A percentile compares a stretch with the other conserved stretches of the same genome.
Evolutionary conservation across 1,139 yeast species (phyloP).

Genomic region (Schizosaccharomyces versatilis): DNA sequence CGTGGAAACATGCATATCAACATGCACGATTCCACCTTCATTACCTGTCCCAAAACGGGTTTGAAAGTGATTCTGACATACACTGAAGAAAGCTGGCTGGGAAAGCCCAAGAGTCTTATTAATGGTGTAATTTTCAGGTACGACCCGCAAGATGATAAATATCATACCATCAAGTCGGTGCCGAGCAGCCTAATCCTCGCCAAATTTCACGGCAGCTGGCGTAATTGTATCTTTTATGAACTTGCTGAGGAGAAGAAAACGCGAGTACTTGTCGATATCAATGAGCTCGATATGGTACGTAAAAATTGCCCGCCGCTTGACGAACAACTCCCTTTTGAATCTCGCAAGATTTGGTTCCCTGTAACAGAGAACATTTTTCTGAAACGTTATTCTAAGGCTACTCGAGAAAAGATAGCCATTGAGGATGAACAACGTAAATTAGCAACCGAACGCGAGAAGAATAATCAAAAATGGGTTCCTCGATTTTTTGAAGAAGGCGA

Average conservation of each 20-base stretch:
- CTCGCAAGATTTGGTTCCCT: constrained; percentile 47
- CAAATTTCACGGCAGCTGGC: constrained; percentile 9
- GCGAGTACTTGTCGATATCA: constrained; percentile 8
- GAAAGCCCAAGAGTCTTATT: constrained; percentile 26
- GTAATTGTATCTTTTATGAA: constrained; percentile 5
- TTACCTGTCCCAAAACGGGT: constrained; percentile 20
- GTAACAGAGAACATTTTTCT: constrained; percentile 46
- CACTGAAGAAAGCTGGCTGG: constrained; percentile 68
- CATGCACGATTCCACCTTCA: constrained; percentile 48
- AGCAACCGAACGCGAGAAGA: constrained; percentile 33
- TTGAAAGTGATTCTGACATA: constrained; percentile 39
- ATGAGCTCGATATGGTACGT: constrained; percentile 4
- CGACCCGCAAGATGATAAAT: constrained; percentile 28
- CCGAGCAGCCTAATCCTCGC: constrained; percentile 7
- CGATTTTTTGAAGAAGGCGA: constrained; percentile 4
- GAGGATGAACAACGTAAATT: constrained; percentile 47
- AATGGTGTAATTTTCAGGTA: constrained; percentile 38
- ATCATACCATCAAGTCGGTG: constrained; percentile 29
- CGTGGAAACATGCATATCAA: constrained; percentile 44
- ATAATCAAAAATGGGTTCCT: constrained; percentile 14
- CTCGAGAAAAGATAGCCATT: constrained; percentile 36
- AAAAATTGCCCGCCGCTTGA: constrained; percentile 26
- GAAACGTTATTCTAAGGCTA: constrained; percentile 39
- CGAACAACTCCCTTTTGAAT: constrained; percentile 39
- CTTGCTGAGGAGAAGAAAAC: constrained; percentile 5